Conservation (phyloP, 2,329 filamentous ascomycete genomes). For the Acarospora socialis region DNA sequence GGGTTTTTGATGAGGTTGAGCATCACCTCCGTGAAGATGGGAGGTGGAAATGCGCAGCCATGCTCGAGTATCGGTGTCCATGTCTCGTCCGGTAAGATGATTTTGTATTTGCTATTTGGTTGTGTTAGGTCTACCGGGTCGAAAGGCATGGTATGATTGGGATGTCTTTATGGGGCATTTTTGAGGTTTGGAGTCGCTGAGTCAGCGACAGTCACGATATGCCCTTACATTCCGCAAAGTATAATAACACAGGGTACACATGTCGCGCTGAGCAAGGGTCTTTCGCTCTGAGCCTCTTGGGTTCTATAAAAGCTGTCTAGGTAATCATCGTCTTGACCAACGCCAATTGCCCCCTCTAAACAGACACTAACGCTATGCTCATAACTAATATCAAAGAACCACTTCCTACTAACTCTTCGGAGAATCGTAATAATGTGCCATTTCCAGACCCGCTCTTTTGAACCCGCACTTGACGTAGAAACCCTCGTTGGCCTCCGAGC, state of each 20-base stretch:
- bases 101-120: not conserved
- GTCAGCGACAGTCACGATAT: too few relatives aligned
- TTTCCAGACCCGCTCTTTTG: slow-evolving; percentile 79
- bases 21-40: slow-evolving; percentile 19
- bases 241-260: too few relatives aligned
- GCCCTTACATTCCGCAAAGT: too few relatives aligned
- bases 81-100: slow-evolving; percentile 7
- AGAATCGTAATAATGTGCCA: slow-evolving; percentile 75
- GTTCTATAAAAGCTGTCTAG: too few relatives aligned
- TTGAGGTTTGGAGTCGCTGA: too few relatives aligned
- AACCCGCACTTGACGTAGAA: slow-evolving; percentile 99
- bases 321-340: too few relatives aligned
- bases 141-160: too few relatives aligned
- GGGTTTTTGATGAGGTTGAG: slow-evolving; percentile 44
- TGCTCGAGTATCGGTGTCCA: slow-evolving; percentile 13
- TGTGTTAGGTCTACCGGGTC: not conserved
- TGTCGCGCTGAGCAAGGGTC: too few relatives aligned
- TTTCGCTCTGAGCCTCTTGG: too few relatives aligned
- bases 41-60: slow-evolving; percentile 11
- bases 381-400: not conserved
- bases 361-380: not conserved
- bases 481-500: slow-evolving; percentile 87
- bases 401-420: slow-evolving; percentile 8
- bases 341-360: too few relatives aligned
- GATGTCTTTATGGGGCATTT: too few relatives aligned